Evolutionary conservation across 192 early-diverging fungal genomes (phyloP).

Genomic region (Mortierella hygrophila): DNA sequence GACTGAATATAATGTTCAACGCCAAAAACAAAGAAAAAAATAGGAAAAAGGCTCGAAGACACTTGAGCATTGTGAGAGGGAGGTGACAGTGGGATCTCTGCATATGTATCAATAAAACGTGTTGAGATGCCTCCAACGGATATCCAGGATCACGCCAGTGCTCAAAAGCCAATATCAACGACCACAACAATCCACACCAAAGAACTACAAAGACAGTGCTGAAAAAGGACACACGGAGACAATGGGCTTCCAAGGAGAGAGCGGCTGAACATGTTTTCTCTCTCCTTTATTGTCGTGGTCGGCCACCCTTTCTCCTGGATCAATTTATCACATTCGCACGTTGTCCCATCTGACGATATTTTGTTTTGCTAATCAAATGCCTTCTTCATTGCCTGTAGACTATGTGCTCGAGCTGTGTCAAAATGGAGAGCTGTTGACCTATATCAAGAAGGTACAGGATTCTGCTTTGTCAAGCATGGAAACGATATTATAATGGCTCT

Average conservation of each 20-base stretch:
- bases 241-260: neutral
- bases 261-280: neutral
- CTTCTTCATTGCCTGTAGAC: conserved; percentile 58
- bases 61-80: neutral
- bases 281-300: neutral
- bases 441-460: conserved; percentile 76
- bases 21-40: neutral
- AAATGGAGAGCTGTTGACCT: conserved; percentile 93
- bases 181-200: neutral
- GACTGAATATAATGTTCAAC: too few species aligned
- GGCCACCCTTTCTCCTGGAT: neutral
- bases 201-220: neutral
- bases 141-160: neutral
- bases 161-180: neutral
- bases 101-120: neutral
- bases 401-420: conserved; percentile 92
- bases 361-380: neutral
- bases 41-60: neutral
- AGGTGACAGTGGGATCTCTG: neutral
- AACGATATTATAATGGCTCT: neutral
- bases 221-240: neutral
- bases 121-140: neutral
- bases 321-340: neutral
- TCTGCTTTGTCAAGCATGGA: neutral
- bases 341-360: too few species aligned